Conservation (phyloP, 306 rosid species). For the Crataegus laevigata region DNA sequence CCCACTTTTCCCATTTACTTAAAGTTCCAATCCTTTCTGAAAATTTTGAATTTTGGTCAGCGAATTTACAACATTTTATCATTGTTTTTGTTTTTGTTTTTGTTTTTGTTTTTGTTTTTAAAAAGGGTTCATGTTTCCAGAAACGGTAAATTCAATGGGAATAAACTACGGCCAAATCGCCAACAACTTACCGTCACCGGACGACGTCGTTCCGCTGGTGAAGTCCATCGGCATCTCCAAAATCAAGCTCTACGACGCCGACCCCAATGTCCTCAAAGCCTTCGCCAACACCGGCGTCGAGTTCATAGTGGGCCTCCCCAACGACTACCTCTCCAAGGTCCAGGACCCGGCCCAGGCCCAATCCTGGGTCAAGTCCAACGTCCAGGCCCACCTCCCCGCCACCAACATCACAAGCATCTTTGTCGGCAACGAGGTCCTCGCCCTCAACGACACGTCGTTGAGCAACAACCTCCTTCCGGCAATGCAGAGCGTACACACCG, state of each 20-base stretch:
- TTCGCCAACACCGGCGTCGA: conserved; percentile 74
- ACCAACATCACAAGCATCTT: conserved; percentile 76
- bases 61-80: neutral
- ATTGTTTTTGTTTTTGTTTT: neutral
- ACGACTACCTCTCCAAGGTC: conserved; percentile 60
- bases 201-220: conserved; percentile 50
- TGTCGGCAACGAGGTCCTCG: conserved; percentile 85
- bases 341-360: conserved; percentile 56
- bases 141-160: conserved; percentile 48
- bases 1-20: neutral
- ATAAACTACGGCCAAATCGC: conserved; percentile 94
- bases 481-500: conserved; percentile 73
- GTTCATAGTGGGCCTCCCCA: conserved; percentile 71
- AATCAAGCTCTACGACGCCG: conserved; percentile 89
- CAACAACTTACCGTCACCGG: conserved; percentile 71
- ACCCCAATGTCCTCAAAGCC: conserved; percentile 63
- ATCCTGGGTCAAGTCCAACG: conserved; percentile 69
- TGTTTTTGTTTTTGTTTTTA: neutral
- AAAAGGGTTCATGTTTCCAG: conserved; percentile 23
- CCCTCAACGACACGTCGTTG: conserved; percentile 76
- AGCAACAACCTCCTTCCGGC: conserved; percentile 63
- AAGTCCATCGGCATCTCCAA: conserved; percentile 78
- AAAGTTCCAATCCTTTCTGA: neutral
- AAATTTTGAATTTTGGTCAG: neutral
- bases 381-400: conserved; percentile 59